phyloP scores from a whole-genome alignment of 2,329 filamentous ascomycete species.

The Talaromyces piceae region DNA sequence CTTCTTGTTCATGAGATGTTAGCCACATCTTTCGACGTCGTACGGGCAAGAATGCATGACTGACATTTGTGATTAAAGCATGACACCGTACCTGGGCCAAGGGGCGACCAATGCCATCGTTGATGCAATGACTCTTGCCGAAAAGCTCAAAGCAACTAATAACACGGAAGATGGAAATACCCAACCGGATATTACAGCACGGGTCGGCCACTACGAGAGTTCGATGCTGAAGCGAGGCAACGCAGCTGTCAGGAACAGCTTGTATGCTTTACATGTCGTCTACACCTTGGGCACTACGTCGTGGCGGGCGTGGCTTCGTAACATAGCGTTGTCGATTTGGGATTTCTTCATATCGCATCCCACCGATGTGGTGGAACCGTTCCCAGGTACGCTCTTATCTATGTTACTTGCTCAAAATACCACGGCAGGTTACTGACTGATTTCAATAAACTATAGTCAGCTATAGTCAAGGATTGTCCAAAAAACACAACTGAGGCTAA shows the following conservation, averaged over 20 bases:
- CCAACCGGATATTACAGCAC: not conserved
- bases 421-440: too few relatives aligned
- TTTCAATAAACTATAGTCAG: not conserved
- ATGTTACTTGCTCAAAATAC: not conserved
- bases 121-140: not conserved
- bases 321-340: not conserved
- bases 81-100: not conserved
- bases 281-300: not conserved
- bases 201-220: not conserved
- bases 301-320: not conserved
- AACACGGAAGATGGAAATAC: not conserved
- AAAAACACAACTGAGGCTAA: not conserved
- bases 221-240: constrained; percentile 1
- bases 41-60: not conserved
- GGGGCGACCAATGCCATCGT: not conserved
- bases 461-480: not conserved
- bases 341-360: not conserved
- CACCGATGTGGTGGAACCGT: not conserved
- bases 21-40: not conserved
- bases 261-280: not conserved
- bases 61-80: not conserved
- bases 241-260: not conserved
- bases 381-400: not conserved
- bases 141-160: not conserved
- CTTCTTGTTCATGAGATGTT: not conserved